Evolutionary conservation across 2,329 filamentous ascomycete species (phyloP), one percentile per base, ranked within the genome.

Genomic region (Trichophyton schoenleinii): DNA sequence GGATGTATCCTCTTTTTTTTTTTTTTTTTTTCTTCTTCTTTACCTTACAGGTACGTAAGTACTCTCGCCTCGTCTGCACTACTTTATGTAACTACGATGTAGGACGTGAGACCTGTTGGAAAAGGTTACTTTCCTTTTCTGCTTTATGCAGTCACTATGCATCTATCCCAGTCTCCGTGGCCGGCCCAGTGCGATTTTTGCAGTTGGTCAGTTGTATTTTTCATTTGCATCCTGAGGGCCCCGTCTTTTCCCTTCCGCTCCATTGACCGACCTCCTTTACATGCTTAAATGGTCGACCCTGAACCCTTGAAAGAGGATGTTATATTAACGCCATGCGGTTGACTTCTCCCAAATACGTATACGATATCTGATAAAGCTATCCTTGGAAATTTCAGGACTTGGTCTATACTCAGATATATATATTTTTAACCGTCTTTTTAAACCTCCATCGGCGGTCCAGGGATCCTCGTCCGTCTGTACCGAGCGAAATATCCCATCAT

Each of bases 71-170:
- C 49, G 49, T 31, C 49, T 34, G 49, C 49, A 53, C 49, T 53
- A 52, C 46, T 52, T 52, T 44, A 44, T 44, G 41, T 44, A 38
- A 38, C 34, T 38, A 44, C 41, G 20, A 22, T 55, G 52, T 55
- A 55, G 52, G 52, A 55, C 52, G 25, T 36, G 52, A 55, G 52
- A 55, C 52, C 52, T 55, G 52, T 55, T 55, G 52, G 31, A 55
- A 55, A 55, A 55, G 46, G 52, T 36, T 34, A 55, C 52, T 36
- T 55, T 55, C n/a, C 15, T 44, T n/a, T 44, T 44, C n/a, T 6
- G 52, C 52, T 55, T 55, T 55, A 55, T 55, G 48, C 48, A 53
- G 25, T 53, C 48, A 53, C 48, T n/a, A 53, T 53, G 52, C 52
- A 55, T 55, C 52, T 55, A 55, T 55, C 52, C 52, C 52, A 55